Evolutionary conservation across 2,329 filamentous ascomycete species (phyloP).

Genomic region (Aspergillus neoniger): DNA sequence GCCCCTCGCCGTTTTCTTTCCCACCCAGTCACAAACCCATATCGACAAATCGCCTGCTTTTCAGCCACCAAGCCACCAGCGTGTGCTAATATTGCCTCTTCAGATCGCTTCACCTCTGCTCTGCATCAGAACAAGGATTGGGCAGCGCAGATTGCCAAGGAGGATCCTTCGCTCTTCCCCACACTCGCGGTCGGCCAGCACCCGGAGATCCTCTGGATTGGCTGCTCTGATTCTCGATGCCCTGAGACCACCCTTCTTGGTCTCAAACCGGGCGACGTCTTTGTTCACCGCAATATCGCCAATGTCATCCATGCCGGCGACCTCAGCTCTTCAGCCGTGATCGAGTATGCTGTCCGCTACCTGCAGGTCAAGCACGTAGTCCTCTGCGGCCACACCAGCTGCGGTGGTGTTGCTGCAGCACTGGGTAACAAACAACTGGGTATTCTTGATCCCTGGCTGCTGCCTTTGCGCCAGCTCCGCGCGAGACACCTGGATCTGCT

Average conservation of each 20-base stretch:
- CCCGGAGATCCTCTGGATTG: constrained; percentile 71
- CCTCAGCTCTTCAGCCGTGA: constrained; percentile 71
- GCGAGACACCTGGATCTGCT: constrained; percentile 56
- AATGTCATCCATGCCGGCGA: constrained; percentile 77
- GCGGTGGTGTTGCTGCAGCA: constrained; percentile 60
- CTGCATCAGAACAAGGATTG: constrained; percentile 70
- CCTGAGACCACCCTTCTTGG: constrained; percentile 81
- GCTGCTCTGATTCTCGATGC: constrained; percentile 82
- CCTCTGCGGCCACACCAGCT: constrained; percentile 63
- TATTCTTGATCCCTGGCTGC: constrained; percentile 62
- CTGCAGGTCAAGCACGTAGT: constrained; percentile 67
- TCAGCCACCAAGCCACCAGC: constrained; percentile 23
- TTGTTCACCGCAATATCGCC: constrained; percentile 88
- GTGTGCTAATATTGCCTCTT: constrained; percentile 19
- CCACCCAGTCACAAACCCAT: not conserved
- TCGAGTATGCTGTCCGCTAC: constrained; percentile 75
- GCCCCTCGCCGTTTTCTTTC: not conserved
- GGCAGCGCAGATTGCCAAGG: constrained; percentile 64
- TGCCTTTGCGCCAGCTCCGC: constrained; percentile 57
- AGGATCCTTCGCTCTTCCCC: constrained; percentile 71
- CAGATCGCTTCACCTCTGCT: constrained; percentile 63
- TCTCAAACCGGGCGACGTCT: constrained; percentile 79
- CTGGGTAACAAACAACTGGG: constrained; percentile 60
- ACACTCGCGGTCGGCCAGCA: constrained; percentile 67
- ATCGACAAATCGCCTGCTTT: constrained; percentile 18